Evolutionary conservation across 257 asterid genomes (phyloP).

Genomic region (Hygrophila difformis): DNA sequence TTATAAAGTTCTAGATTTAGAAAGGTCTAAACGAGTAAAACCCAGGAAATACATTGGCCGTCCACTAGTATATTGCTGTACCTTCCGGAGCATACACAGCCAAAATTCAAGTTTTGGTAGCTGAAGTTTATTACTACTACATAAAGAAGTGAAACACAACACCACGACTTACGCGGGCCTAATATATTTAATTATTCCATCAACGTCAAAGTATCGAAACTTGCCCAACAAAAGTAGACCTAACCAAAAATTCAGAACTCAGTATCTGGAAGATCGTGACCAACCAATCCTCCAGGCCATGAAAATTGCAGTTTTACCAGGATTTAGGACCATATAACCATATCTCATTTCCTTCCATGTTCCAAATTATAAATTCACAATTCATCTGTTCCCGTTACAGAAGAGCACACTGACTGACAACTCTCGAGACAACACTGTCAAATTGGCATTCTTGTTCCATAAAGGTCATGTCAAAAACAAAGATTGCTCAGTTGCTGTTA

Average conservation of each 20-base stretch:
- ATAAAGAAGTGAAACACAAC: neutral
- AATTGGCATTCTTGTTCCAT: too few relatives aligned
- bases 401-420: too few relatives aligned
- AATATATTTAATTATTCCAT: conserved; percentile 3
- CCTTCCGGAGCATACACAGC: neutral
- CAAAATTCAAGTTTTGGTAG: conserved; percentile 1
- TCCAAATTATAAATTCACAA: too few relatives aligned
- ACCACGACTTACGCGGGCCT: conserved; percentile 8
- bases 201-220: conserved; percentile 1
- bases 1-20: neutral
- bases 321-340: too few relatives aligned
- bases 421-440: too few relatives aligned
- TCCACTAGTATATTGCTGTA: neutral
- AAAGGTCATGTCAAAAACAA: too few relatives aligned
- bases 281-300: conserved; percentile 8
- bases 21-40: conserved; percentile 4
- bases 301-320: neutral
- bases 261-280: conserved; percentile 4
- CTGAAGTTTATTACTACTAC: neutral
- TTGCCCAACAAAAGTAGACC: neutral
- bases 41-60: too few relatives aligned
- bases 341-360: too few relatives aligned
- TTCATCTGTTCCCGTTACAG: too few relatives aligned
- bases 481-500: too few relatives aligned
- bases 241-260: neutral